Evolutionary conservation across 352 stramenopile species (phyloP).

Genomic region (Blastocystis sp.): DNA sequence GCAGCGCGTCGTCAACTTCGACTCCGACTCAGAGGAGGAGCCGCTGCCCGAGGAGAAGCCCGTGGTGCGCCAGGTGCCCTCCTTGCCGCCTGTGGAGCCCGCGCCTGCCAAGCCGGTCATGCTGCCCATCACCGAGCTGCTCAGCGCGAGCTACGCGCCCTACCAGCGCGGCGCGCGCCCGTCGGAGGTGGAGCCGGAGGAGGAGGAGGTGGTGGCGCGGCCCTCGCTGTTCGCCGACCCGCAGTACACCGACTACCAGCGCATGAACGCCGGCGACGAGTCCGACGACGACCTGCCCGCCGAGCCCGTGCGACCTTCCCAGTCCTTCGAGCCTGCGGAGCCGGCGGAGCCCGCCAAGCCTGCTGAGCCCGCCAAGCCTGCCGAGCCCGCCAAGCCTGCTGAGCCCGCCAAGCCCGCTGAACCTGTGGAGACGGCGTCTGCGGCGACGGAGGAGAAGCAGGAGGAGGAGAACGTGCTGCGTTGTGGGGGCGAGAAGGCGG

Average conservation of each 20-base stretch:
- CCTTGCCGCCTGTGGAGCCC: neutral
- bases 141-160: constrained; percentile 34
- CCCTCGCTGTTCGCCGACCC: constrained; percentile 31
- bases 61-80: neutral
- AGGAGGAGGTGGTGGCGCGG: constrained; percentile 1
- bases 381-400: neutral
- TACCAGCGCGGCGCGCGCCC: neutral
- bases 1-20: constrained; percentile 36
- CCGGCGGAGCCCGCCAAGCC: neutral
- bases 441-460: neutral
- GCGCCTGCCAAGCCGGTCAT: neutral
- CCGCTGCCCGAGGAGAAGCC: constrained; percentile 17
- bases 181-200: neutral
- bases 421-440: neutral
- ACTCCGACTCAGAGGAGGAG: constrained; percentile 4
- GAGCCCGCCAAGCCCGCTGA: neutral
- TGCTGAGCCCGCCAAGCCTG: neutral
- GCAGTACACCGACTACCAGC: constrained; percentile 43
- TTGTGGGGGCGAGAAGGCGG: neutral
- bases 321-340: neutral
- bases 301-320: neutral
- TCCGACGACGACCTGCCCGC: neutral
- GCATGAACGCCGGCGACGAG: neutral
- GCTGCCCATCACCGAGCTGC: constrained; percentile 1
- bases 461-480: neutral